These are phyloP conservation scores for Candida tunisiensis DNA, from an alignment of 1,139 yeast genomes.

Conservation along the genomic window DNA sequence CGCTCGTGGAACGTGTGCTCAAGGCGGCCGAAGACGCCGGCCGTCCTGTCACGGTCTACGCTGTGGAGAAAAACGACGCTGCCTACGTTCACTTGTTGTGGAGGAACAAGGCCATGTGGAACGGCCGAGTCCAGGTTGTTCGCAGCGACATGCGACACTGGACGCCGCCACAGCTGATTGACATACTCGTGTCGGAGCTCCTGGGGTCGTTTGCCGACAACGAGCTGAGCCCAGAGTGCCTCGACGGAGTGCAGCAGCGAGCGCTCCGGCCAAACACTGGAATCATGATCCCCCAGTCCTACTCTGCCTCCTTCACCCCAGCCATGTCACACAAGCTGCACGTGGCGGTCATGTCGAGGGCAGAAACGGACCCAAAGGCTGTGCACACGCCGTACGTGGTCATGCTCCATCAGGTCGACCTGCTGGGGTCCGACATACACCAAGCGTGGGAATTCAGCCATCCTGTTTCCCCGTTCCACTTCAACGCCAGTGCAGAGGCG, in stretches of 20 bases:
- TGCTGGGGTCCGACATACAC: conserved; percentile 10
- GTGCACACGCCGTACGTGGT: conserved; percentile 45
- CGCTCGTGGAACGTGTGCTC: conserved; percentile 40
- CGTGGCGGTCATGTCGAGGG: background rate
- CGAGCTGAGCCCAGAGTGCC: conserved; percentile 74
- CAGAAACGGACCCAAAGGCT: conserved; percentile 1
- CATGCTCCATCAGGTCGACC: conserved; percentile 33
- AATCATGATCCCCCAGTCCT: conserved; percentile 48
- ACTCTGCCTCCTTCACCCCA: conserved; percentile 48
- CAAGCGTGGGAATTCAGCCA: conserved; percentile 17
- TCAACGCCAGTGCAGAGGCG: no score
- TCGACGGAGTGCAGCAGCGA: conserved; percentile 20
- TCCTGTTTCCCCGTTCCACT: no score
- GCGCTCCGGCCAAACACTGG: conserved; percentile 16
- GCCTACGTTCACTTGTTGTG: conserved; percentile 29
- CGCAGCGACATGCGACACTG: conserved; percentile 41
- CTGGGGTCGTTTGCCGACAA: conserved; percentile 88
- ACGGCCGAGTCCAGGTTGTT: conserved; percentile 27
- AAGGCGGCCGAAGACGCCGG: conserved; percentile 24
- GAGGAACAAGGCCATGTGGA: conserved; percentile 15
- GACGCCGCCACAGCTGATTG: conserved; percentile 22
- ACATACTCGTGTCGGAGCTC: conserved; percentile 62
- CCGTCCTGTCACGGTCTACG: conserved; percentile 25
- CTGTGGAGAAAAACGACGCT: conserved; percentile 56
- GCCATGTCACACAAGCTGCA: conserved; percentile 5